Base-by-base conservation (phyloP, 176 grass and related monocot genomes). In the Areca catechu region DNA sequence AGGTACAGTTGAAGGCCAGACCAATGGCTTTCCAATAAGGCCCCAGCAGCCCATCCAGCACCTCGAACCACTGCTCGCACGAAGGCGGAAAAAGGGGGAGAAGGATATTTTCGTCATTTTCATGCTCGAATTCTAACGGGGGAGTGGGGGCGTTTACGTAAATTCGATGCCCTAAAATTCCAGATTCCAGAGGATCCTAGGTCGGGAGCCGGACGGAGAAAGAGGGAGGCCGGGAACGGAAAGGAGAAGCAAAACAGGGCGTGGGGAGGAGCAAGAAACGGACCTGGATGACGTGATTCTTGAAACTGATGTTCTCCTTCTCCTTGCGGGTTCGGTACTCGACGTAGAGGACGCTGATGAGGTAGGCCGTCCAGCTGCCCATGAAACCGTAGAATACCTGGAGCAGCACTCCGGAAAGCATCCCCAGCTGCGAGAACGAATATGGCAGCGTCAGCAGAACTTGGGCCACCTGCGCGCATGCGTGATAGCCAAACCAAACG, bases 1-100 rank as follows among this genome's bases (percentile, higher is more conserved):
- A 86, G 37, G 83, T 86, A 74, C 83, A 86, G 83, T 86, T 86
- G 83, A 82, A 86, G 60, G 83, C 83, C 16, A 86, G 78, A 0
- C 83, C 83, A 48, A 65, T 62, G 55, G 83, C 83, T 71, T 86
- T 86, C 83, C 83, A 86, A 78, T 82, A 86, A 19, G 83, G 83
- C 56, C 83, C 83, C 55, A 86, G 78, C 29, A 88, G 79, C 59
- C 84, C 84, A 22, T 88, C 84, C 53, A 88, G 84, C 49, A 88
- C 84, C n/a, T 88, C 84, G 75, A 88, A 88, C 79, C 84, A 87
- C 78, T 86, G 83, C 52, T 77, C 69, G 5, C 57, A 37, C n/a
- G 0, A 43, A 43, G 14, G 10, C 10, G 10, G 10, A 14, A 43
- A 43, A 12, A 43, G 10, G 6, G 1, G 3, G 34, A 12, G 9